Base-by-base conservation (phyloP, 768 basidiomycete species). In the Russula griseocarnosa region DNA sequence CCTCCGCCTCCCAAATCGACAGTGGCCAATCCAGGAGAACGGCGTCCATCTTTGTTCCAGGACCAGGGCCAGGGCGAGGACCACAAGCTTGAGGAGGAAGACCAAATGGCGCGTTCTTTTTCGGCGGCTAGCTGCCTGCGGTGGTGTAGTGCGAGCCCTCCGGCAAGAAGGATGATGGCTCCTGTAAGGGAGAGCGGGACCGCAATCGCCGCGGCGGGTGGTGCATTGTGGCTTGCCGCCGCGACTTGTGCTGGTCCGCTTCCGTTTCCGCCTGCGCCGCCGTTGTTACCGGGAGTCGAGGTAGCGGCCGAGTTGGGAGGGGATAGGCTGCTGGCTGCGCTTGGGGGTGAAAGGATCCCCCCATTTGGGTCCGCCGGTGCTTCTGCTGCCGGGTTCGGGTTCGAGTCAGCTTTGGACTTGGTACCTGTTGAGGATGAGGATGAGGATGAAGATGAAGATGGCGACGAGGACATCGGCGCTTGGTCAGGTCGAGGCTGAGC, bases 181-280 rank as follows among this genome's bases (percentile, higher is more conserved):
- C 64, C 72, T 6, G 74, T 70, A 53, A 76, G 69, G 16, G 74
- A 68, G 49, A 76, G 72, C 1, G 76, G 76, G 22, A 76, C 72
- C 34, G 74, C 75, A 38, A 74, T 66, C 8, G 76, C 74, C 1
- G 74, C 75, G 40, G 67, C 62, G 10, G 76, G 73, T 3, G 71
- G 65, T 11, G 73, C 70, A 24, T 55, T 55, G 54, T 59, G 70
- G 3, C 65, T 65, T 9, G 69, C 66, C 11, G 69, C 69, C 30
- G 68, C 68, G 53, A 71, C 66, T 9, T 70, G 51, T 30, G n/a
- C n/a, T n/a, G 70, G 69, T 30, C 34, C 60, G 16, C 62, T 55
- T 14, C 13, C 13, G 36, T 13, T 36, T 5, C 36, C 34, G 42
- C 26, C 10, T 14, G 28, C 42, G 16, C 18, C 22, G 7, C 34